A percentile compares a stretch with the other conserved stretches of the same genome.
These are phyloP conservation scores for Pachyrhizus erosus DNA, from an alignment of 306 rosid genomes.

Conservation along the genomic window DNA sequence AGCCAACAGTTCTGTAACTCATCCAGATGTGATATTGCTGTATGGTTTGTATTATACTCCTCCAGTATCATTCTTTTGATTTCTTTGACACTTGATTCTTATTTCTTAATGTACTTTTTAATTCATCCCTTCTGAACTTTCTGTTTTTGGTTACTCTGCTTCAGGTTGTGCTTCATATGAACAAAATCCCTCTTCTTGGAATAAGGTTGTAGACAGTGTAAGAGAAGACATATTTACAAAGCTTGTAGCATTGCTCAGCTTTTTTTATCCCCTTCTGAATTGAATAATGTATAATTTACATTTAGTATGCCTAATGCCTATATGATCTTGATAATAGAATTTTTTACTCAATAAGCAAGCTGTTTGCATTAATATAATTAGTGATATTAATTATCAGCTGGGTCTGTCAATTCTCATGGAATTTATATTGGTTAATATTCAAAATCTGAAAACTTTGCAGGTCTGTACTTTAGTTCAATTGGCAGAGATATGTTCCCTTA, in stretches of 20 bases:
- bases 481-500: slow-evolving; percentile 65
- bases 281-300: not conserved
- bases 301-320: not conserved
- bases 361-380: slow-evolving; percentile 21
- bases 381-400: not conserved
- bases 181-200: not conserved
- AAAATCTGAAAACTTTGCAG: slow-evolving; percentile 60
- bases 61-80: slow-evolving; percentile 16
- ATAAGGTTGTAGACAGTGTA: slow-evolving; percentile 12
- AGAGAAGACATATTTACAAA: not conserved
- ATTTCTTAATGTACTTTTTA: not conserved
- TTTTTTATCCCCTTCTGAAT: not conserved
- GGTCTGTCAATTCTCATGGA: slow-evolving; percentile 17
- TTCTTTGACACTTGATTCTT: slow-evolving; percentile 18
- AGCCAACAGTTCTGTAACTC: slow-evolving; percentile 1
- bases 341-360: not conserved
- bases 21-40: slow-evolving; percentile 17
- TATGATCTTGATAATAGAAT: not conserved
- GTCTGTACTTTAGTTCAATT: slow-evolving; percentile 67
- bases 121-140: not conserved
- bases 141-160: slow-evolving; percentile 1
- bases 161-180: slow-evolving; percentile 32
- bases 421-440: slow-evolving; percentile 41
- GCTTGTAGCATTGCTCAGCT: not conserved
- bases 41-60: slow-evolving; percentile 39